These are phyloP conservation scores for Russula foetens DNA, from an alignment of 768 basidiomycete genomes.

Conservation along the genomic window DNA sequence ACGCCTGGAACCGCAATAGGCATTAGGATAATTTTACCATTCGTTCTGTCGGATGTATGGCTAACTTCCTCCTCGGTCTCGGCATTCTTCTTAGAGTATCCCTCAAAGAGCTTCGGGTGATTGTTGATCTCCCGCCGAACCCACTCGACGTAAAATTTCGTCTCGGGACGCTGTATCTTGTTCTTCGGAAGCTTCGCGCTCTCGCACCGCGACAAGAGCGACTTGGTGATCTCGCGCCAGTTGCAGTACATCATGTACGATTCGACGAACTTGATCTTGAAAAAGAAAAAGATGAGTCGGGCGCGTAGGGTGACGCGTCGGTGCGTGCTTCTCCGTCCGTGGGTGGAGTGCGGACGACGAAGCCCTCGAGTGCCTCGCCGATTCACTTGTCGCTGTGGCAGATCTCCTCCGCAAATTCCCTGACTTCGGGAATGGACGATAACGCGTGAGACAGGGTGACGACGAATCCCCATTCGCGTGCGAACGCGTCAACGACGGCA, in stretches of 20 bases:
- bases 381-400: slow-evolving; percentile 68
- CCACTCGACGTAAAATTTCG: slow-evolving; percentile 75
- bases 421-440: slow-evolving; percentile 57
- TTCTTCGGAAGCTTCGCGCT: slow-evolving; percentile 43
- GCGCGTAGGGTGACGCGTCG: slow-evolving; percentile 51
- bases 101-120: slow-evolving; percentile 51
- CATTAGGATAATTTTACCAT: slow-evolving; percentile 74
- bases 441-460: slow-evolving; percentile 55
- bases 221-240: slow-evolving; percentile 91
- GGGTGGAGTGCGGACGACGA: slow-evolving; percentile 76
- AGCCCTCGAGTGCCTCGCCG: slow-evolving; percentile 84
- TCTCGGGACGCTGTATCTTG: slow-evolving; percentile 72
- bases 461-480: slow-evolving; percentile 88
- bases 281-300: slow-evolving; percentile 89
- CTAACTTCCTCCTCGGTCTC: slow-evolving; percentile 25
- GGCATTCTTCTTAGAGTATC: slow-evolving; percentile 37
- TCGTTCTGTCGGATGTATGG: slow-evolving; percentile 23
- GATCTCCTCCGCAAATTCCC: slow-evolving; percentile 60
- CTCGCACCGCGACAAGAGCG: slow-evolving; percentile 40
- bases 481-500: slow-evolving; percentile 64
- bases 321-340: slow-evolving; percentile 25
- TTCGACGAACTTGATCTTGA: slow-evolving; percentile 98
- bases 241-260: slow-evolving; percentile 98
- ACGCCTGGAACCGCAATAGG: slow-evolving; percentile 91
- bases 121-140: slow-evolving; percentile 64